Base-by-base conservation (phyloP, 2,329 filamentous ascomycete species). In the Rhytidhysteron rufulum region DNA sequence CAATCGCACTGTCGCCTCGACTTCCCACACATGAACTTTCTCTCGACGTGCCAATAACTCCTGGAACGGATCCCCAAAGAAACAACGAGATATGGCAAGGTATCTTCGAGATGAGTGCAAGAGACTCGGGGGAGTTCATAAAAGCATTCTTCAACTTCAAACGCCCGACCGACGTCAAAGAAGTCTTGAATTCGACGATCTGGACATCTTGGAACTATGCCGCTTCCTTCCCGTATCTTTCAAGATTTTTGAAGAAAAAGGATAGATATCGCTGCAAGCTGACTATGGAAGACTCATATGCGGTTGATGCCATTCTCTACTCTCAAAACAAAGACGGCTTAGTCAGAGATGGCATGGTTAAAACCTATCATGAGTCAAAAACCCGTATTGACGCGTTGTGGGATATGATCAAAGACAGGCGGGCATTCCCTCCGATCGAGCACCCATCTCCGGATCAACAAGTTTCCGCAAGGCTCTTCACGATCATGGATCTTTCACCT, bases 181-280 rank as follows among this genome's bases (percentile, higher is more conserved):
- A 37, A 20, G 22, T 37, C 11, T 13, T 37, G 19, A 29, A 29
- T 18, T 16, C 24, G 8, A 30, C 15, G n/a, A 30, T 22, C 16
- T 37, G 35, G 35, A 37, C 35, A 3, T 37, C 22, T 11, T 37
- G 35, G 35, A 37, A 15, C 17, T 37, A 37, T 16, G 25, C 24
- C n/a, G 22, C 15, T 17, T 22, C 24, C 5, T 37, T 29, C 16
- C 35, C 35, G 3, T 15, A 30, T 8, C 25, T 37, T 30, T 37
- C 35, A 9, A 30, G n/a, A 15, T 37, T 37, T 22, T 19, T 37
- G 35, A 37, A 37, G 15, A 20, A 16, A 10, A 10, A 16, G 9
- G 10, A 30, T 11, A 27, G 25, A 24, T 37, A 11, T 19, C 35
- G 20, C 20, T 37, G 35, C 20, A n/a, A 30, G 17, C n/a, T 37